Evolutionary conservation across 768 basidiomycete species (phyloP), one percentile per base, ranked within the genome.

Genomic region (Hericium erinaceus): DNA sequence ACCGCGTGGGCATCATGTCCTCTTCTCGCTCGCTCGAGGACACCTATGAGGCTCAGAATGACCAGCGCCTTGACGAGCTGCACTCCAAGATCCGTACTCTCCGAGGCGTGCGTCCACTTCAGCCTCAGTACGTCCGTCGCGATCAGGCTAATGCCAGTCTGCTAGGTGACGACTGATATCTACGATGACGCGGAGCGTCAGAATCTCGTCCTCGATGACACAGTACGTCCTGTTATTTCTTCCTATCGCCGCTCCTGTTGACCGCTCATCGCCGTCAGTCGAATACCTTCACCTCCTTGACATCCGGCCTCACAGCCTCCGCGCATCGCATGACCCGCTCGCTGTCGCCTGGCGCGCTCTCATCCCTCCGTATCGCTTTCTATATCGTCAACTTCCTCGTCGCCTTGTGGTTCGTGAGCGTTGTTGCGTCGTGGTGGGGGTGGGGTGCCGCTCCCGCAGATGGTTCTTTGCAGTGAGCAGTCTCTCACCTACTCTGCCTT

Each of bases 111-210:
- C 62, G 81, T 61, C 22, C 49, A 55, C 39, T 39, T n/a, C 40
- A 38, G 56, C 44, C 16, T 20, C 18, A 62, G 38, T 37, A 61
- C 52, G 39, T 52, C 13, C 44, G 20, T 50, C 9, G 26, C 26
- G 12, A 37, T 55, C 26, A 16, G 49, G 37, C 57, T 48, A 44
- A 9, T 41, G 33, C 33, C 5, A 37, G 11, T 33, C 16, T 22
- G 9, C 33, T 54, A 93, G 90, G 78, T 94, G n/a, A 93, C 91
- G 12, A 87, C 82, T 2, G 91, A 94, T 72, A 92, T 94, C 40
- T 78, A 94, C 67, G 80, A 83, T 60, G 92, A 93, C 65, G 85
- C 85, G 1, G 91, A 94, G 70, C 74, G 84, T 10, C 92, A 93
- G 72, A 92, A 93, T 65, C 66, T 80, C 2, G 80, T 86, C 55